Evolutionary conservation across 1,139 yeast genomes (phyloP), one percentile per base, ranked within the genome.

Genomic region (Taiozyma sp.): DNA sequence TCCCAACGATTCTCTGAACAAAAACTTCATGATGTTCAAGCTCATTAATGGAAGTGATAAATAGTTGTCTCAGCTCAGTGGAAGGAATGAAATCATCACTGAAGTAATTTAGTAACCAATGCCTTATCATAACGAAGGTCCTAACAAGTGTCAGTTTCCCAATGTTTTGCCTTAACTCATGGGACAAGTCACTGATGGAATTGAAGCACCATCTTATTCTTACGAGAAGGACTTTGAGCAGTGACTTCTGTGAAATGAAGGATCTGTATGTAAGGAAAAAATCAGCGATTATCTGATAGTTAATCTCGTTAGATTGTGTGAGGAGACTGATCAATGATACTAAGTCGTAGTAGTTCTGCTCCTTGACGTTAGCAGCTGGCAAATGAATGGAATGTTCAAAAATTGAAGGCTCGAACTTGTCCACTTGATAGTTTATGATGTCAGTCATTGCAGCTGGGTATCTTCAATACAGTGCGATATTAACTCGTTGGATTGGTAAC

Each of bases 81-180:
- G 80, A 73, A 13, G 73, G 62, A 45, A 81, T 70, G 62, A 85
- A 86, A 62, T 86, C 93, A 59, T 85, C 88, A 44, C 78, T 72
- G 59, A 84, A 86, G 63, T 85, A 85, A 64, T 86, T 91, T 54
- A 88, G 69, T 34, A 93, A 69, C 96, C 98, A 93, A 68, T 89
- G 96, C 61, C 98, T 77, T 46, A 93, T 62, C 37, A 88, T 84
- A 41, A 89, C 97, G 71, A 91, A 93, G 0, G 95, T 85, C 58
- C 98, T 76, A 41, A 91, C 78, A n/a, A 88, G 71, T 1, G 86
- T 85, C 47, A 86, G 73, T 56, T 84, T 79, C 5, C 95, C 95
- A 10, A 78, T 64, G 53, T 72, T 77, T n/a, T 68, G 65, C 43
- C 70, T 69, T 24, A 70, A 64, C 29, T 66, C 71, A 45, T 67